A percentile compares a stretch with the other conserved stretches of the same genome.
phyloP scores from a whole-genome alignment of 2,329 filamentous ascomycete genomes.

The Ophiocordyceps australis region DNA sequence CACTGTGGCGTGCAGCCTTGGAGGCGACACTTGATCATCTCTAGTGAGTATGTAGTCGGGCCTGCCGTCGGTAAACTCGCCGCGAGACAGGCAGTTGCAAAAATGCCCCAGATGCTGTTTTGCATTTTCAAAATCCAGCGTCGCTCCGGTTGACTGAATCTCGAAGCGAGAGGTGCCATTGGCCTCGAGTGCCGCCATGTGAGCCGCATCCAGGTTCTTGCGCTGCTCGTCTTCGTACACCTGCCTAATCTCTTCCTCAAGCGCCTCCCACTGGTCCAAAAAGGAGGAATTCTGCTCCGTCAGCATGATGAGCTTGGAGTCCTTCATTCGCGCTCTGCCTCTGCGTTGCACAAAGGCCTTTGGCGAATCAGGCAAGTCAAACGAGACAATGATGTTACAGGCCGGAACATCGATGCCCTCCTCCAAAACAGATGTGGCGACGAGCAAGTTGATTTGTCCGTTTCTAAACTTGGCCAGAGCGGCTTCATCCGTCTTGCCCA shows the following conservation, averaged over 20 bases:
- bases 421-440: conserved; percentile 46
- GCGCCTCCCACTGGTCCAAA: conserved; percentile 35
- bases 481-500: conserved; percentile 12
- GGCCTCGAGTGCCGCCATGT: conserved; percentile 27
- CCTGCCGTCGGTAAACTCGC: conserved; percentile 41
- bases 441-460: conserved; percentile 35
- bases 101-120: conserved; percentile 69
- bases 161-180: conserved; percentile 10
- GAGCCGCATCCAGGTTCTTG: too few relatives aligned
- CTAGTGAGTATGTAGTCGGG: conserved; percentile 48
- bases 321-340: conserved; percentile 29
- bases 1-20: conserved; percentile 37
- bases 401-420: conserved; percentile 51
- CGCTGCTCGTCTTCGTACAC: conserved; percentile 46
- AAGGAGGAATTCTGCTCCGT: conserved; percentile 11
- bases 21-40: conserved; percentile 9
- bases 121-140: conserved; percentile 56
- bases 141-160: conserved; percentile 32
- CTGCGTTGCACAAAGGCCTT: conserved; percentile 41
- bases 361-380: conserved; percentile 27
- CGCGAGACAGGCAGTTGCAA: conserved; percentile 41
- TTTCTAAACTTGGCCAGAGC: conserved; percentile 28
- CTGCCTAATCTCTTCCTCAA: conserved; percentile 58
- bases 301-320: conserved; percentile 31
- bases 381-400: conserved; percentile 43